These are phyloP conservation scores for Stagonosporopsis cucurbitacearum DNA, from an alignment of 2,329 filamentous ascomycete genomes.

Conservation along the genomic window DNA sequence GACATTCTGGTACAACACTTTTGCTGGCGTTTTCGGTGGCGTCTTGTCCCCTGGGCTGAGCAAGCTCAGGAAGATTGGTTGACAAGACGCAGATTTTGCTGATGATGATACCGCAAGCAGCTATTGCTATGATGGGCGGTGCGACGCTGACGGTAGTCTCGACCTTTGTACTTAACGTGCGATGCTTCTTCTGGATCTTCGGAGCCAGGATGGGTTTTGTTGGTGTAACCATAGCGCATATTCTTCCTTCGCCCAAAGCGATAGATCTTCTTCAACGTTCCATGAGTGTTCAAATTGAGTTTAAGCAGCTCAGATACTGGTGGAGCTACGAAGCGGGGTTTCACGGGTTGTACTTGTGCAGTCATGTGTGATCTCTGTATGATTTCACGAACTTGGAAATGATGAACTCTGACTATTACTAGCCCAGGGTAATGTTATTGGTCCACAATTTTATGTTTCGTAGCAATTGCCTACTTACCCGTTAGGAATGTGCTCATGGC, in stretches of 20 bases:
- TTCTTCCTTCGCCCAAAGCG: background rate
- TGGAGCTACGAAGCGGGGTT: conserved; percentile 3
- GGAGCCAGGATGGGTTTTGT: background rate
- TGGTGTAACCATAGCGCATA: conserved; percentile 2
- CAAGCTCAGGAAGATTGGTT: background rate
- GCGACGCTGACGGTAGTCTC: background rate
- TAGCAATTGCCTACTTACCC: conserved; percentile 1
- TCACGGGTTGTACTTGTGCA: conserved; percentile 1
- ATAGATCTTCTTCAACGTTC: conserved; percentile 4
- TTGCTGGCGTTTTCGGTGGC: conserved; percentile 6
- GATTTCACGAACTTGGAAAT: too few species aligned
- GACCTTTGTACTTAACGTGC: background rate
- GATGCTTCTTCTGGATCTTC: conserved; percentile 8
- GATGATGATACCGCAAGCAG: conserved; percentile 1
- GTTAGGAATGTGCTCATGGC: background rate
- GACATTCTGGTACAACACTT: conserved; percentile 2
- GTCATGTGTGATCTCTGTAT: background rate
- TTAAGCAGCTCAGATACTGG: conserved; percentile 3
- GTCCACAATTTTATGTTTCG: conserved; percentile 4
- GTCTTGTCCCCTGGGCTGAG: conserved; percentile 2
- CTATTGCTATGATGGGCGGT: background rate
- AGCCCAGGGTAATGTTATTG: conserved; percentile 5
- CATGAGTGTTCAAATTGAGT: conserved; percentile 4
- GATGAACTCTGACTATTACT: background rate
- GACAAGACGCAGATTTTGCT: background rate